Evolutionary conservation across 805 yeast species (phyloP), one percentile per base, ranked within the genome.

Genomic region (Yarrowia sp.): DNA sequence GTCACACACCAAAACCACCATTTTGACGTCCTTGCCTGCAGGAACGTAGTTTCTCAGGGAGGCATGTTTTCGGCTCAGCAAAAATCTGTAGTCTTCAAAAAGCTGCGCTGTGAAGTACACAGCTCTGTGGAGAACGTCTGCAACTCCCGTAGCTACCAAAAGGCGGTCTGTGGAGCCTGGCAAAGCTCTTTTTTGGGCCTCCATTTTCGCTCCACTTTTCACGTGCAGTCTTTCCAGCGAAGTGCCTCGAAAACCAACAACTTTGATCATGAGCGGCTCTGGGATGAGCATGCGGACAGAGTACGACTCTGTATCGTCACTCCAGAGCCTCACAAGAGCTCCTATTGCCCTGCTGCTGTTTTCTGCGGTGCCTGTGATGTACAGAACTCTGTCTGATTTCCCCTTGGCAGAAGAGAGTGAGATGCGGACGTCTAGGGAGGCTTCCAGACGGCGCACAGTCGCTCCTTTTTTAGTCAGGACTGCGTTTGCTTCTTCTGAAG

Each of bases 1-100:
- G 7, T 44, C 49, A 12, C 49, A 44, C 5, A 44, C 49, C 3
- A 44, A 10, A 4, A 44, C 33, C 33, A 44, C 33, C 49, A 44
- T 44, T 8, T 44, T 25, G 9, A 19, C 41, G n/a, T 6, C 42
- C 25, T 38, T 38, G 14, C 42, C 42, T 21, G 42, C 42, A 38
- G 49, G 49, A 19, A 44, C 49, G 22, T 44, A 44, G 18, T 44
- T 44, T 16, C 33, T 16, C 16, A 44, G 13, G 0, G 49, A 16
- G n/a, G 46, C 7, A 9, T 22, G 12, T 24, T 27, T 44, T 16
- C 49, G 21, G 5, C 18, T 19, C 14, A 44, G 22, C 21, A 44
- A 24, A 27, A 44, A 44, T 33, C 27, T 44, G 49, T 44, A 44
- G 49, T 44, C 49, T 44, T 44, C 49, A 22, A 44, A 44, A 18